phyloP scores from a whole-genome alignment of 116 monocot species.

The Iris pallida region DNA sequence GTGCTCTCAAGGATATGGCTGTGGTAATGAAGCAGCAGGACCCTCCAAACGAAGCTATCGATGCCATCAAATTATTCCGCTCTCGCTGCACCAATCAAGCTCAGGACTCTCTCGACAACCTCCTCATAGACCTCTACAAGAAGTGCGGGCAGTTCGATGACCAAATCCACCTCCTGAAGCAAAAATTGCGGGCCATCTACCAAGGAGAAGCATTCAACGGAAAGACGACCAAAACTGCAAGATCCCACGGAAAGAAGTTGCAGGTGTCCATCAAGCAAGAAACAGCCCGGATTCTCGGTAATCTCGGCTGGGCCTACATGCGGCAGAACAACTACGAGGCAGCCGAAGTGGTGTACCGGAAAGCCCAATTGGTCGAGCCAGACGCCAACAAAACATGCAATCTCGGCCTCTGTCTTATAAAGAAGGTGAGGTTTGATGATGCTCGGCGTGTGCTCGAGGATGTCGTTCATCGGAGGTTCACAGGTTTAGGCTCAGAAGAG shows the following conservation, averaged over 20 bases:
- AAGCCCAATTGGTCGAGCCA: conserved; percentile 35
- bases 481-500: conserved; percentile 1
- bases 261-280: conserved; percentile 52
- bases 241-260: conserved; percentile 55
- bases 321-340: conserved; percentile 33
- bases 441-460: conserved; percentile 17
- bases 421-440: conserved; percentile 20
- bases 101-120: conserved; percentile 59
- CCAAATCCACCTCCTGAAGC: conserved; percentile 46
- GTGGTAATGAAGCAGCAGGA: conserved; percentile 53
- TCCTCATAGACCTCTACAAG: conserved; percentile 58
- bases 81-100: conserved; percentile 49
- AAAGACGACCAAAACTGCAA: conserved; percentile 43
- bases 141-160: conserved; percentile 37
- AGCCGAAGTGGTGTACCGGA: conserved; percentile 44
- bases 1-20: conserved; percentile 60
- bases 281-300: conserved; percentile 34
- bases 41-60: conserved; percentile 36
- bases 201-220: conserved; percentile 50
- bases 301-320: conserved; percentile 60
- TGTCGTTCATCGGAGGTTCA: conserved; percentile 12
- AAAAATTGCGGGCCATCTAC: conserved; percentile 43
- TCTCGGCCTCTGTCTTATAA: conserved; percentile 43
- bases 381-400: conserved; percentile 52
- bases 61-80: conserved; percentile 52